Conservation (phyloP, 2,329 filamentous ascomycete genomes). For the Venturia nashicola region DNA sequence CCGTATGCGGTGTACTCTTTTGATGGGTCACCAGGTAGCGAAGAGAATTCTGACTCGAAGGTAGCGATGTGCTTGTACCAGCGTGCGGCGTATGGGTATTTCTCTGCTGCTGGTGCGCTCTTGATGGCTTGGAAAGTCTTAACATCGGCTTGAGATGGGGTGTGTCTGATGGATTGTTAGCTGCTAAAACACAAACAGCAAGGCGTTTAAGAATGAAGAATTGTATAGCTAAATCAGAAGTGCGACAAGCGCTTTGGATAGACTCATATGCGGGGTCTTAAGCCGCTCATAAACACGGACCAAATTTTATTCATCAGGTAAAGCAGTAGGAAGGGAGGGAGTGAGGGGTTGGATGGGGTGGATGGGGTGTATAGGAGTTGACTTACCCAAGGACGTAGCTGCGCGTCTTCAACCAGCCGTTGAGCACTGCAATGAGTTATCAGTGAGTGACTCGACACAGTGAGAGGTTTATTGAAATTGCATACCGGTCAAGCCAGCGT, state of each 20-base stretch:
- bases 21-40: constrained; percentile 79
- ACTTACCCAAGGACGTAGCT: constrained; percentile 78
- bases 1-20: constrained; percentile 86
- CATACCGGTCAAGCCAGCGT: constrained; percentile 51
- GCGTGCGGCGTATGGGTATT: constrained; percentile 87
- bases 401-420: constrained; percentile 61
- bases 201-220: neutral
- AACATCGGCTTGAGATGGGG: constrained; percentile 88
- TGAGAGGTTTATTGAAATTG: constrained; percentile 13
- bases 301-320: constrained; percentile 73
- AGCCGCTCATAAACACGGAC: constrained; percentile 93
- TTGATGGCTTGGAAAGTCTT: constrained; percentile 85
- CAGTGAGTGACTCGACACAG: constrained; percentile 12
- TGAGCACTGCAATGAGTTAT: constrained; percentile 40
- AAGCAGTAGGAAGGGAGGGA: constrained; percentile 17
- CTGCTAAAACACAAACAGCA: neutral
- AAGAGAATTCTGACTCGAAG: constrained; percentile 85
- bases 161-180: constrained; percentile 34
- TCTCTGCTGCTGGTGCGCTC: constrained; percentile 61
- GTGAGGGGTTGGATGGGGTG: constrained; percentile 8
- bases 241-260: constrained; percentile 64
- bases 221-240: constrained; percentile 45
- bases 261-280: constrained; percentile 83
- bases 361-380: constrained; percentile 14
- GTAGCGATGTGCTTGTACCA: constrained; percentile 99